Base-by-base conservation (phyloP, 176 grass and related monocot genomes). In the Miscanthus lutarioriparius region DNA sequence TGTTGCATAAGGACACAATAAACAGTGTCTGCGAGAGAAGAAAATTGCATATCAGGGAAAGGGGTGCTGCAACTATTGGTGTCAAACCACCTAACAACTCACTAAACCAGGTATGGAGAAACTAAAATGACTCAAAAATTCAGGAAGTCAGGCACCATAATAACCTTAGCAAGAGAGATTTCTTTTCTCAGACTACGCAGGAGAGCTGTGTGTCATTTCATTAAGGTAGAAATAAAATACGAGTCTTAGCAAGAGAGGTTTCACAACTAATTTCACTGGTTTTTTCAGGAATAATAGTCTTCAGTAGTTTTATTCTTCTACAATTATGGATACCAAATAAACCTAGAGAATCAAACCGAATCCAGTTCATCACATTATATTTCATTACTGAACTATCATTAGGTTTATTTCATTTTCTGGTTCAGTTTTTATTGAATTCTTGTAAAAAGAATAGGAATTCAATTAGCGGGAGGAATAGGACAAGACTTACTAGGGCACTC, bases 1-100 rank as follows among this genome's bases (percentile, higher is more conserved):
- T 98, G 83, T 98, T 98, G 89, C 96, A 98, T 72, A 95, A 73
- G 32, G 93, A 93, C 78, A 98, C 91, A 53, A 98, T 89, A 85
- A 95, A 92, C 78, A 94, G 30, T 36, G 91, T 91, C 93, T 99
- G 86, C 14, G 59, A 45, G 45, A 70, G 37, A 62, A 77, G 30
- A 71, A 77, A 73, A 82, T 53, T 75, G n/a, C 33, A 80, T 70
- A 70, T 87, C 80, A 84, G 76, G 19, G 48, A 22, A 80, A 78
- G 76, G 8, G 62, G 39, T 8, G 6, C 10, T 47, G 47, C 43
- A 78, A 16, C 23, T 78, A 54, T 78, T 74, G 59, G 75, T 79
- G 62, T 39, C 30, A 37, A 61, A 59, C 61, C 12, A 79, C 1
- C n/a, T 67, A 36, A 74, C 11, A 86, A 7, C 13, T 30, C 62